phyloP scores from a whole-genome alignment of 768 basidiomycete species.

The Kwoniella dendrophila region DNA sequence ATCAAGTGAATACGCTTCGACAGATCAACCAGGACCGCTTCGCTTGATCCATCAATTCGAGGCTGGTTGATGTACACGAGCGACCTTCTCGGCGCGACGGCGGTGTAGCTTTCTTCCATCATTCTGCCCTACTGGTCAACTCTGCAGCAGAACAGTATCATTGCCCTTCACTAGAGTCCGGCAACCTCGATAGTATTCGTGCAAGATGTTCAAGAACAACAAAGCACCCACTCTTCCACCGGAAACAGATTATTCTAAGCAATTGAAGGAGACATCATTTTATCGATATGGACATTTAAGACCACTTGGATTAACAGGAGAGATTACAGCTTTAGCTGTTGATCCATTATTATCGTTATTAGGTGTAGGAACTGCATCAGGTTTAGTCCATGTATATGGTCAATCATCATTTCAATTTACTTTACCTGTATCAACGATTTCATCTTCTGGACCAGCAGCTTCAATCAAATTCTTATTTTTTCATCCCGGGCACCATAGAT shows the following conservation, averaged over 20 bases:
- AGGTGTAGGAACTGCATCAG: constrained; percentile 65
- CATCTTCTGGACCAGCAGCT: constrained; percentile 18
- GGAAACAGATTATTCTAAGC: constrained; percentile 47
- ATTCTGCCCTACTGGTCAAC: not conserved
- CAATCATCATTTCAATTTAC: constrained; percentile 63
- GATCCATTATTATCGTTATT: constrained; percentile 57
- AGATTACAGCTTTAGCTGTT: constrained; percentile 54
- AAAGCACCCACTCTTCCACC: constrained; percentile 32
- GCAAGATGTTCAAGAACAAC: constrained; percentile 46
- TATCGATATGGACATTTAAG: constrained; percentile 54
- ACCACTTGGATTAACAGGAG: constrained; percentile 51
- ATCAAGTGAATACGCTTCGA: too few species aligned
- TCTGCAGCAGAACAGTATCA: not conserved
- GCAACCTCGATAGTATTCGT: not conserved
- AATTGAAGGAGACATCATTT: constrained; percentile 49
- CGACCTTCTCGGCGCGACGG: too few species aligned
- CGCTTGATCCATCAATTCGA: too few species aligned
- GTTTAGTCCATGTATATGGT: constrained; percentile 69
- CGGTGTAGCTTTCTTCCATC: too few species aligned
- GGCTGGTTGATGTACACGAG: too few species aligned
- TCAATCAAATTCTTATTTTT: constrained; percentile 36
- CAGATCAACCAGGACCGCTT: too few species aligned
- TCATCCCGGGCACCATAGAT: constrained; percentile 38
- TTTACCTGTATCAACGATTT: constrained; percentile 36
- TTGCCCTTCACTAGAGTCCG: too few species aligned